Percentiles rank a stretch among this genome's conserved stretches.
Evolutionary conservation across 2,329 filamentous ascomycete species (phyloP).

Genomic region (Blumeria hordei): DNA sequence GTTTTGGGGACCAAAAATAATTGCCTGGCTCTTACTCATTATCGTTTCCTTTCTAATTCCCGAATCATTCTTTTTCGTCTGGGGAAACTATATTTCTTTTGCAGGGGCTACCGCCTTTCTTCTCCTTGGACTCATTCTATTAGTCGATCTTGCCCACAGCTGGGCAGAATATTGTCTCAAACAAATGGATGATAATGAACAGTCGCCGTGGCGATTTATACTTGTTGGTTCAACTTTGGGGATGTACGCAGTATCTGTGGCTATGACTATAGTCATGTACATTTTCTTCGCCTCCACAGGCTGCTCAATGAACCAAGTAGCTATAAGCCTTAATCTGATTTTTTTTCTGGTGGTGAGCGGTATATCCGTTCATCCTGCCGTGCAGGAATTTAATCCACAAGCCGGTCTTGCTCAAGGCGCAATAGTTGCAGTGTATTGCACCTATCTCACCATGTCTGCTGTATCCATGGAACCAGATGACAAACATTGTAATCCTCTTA

Average conservation of each 20-base stretch:
- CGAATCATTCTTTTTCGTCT: slow-evolving; percentile 81
- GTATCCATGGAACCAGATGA: slow-evolving; percentile 97
- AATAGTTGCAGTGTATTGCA: slow-evolving; percentile 95
- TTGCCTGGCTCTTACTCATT: slow-evolving; percentile 68
- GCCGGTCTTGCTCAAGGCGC: slow-evolving; percentile 91
- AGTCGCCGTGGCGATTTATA: slow-evolving; percentile 57
- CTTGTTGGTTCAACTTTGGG: slow-evolving; percentile 77
- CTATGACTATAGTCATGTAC: slow-evolving; percentile 94
- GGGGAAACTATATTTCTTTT: slow-evolving; percentile 84
- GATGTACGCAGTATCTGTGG: slow-evolving; percentile 80
- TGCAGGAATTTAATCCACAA: slow-evolving; percentile 81
- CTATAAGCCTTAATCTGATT: slow-evolving; percentile 81
- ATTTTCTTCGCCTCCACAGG: slow-evolving; percentile 67
- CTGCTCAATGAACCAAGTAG: slow-evolving; percentile 90
- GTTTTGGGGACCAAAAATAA: slow-evolving; percentile 95
- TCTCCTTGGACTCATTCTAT: slow-evolving; percentile 68
- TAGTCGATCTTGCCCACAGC: slow-evolving; percentile 85
- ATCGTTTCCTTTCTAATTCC: slow-evolving; percentile 90
- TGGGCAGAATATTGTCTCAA: slow-evolving; percentile 93
- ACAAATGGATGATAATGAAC: slow-evolving; percentile 80
- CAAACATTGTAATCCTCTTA: slow-evolving; percentile 76
- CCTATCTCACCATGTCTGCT: slow-evolving; percentile 91
- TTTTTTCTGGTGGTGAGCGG: slow-evolving; percentile 59
- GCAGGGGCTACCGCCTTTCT: slow-evolving; percentile 80
- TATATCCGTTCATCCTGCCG: slow-evolving; percentile 67